These are phyloP conservation scores for Sanghuangporus weigelae DNA, from an alignment of 1,284 basidiomycete species.

Conservation along the genomic window DNA sequence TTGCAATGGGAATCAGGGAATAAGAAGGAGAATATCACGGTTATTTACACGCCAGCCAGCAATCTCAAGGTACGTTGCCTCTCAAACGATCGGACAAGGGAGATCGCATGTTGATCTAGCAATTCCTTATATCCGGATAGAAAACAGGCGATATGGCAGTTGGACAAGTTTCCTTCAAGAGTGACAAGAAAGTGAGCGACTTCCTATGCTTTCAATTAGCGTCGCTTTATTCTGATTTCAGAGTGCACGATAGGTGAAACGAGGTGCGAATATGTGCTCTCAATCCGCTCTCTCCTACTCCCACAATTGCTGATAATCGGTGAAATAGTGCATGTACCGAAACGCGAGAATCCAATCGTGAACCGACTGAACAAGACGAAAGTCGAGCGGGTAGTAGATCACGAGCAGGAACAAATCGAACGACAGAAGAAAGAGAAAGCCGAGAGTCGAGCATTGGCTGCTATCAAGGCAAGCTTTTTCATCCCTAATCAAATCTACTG, in stretches of 20 bases:
- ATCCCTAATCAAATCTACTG: neutral
- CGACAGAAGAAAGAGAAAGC: constrained; percentile 75
- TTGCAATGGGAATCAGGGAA: constrained; percentile 55
- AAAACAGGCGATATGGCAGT: constrained; percentile 97
- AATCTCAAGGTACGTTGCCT: constrained; percentile 73
- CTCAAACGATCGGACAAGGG: neutral
- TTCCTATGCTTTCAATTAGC: neutral
- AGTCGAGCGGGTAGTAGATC: constrained; percentile 78
- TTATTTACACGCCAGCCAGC: constrained; percentile 91
- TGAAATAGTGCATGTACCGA: constrained; percentile 64
- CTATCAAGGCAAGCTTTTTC: constrained; percentile 43
- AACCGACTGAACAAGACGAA: constrained; percentile 97
- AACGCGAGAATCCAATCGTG: constrained; percentile 85
- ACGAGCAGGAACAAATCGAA: constrained; percentile 84
- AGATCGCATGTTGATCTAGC: neutral
- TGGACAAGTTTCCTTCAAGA: constrained; percentile 93
- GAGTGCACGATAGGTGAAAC: constrained; percentile 55
- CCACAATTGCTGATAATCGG: neutral
- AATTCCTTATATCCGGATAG: constrained; percentile 32
- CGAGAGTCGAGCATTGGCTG: constrained; percentile 59
- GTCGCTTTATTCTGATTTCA: neutral
- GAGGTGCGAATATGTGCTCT: constrained; percentile 42
- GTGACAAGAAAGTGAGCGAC: constrained; percentile 68
- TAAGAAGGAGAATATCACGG: constrained; percentile 90
- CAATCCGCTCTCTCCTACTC: neutral